Conservation (phyloP, 2,329 filamentous ascomycete species). For the Scolecobasidium constrictum region DNA sequence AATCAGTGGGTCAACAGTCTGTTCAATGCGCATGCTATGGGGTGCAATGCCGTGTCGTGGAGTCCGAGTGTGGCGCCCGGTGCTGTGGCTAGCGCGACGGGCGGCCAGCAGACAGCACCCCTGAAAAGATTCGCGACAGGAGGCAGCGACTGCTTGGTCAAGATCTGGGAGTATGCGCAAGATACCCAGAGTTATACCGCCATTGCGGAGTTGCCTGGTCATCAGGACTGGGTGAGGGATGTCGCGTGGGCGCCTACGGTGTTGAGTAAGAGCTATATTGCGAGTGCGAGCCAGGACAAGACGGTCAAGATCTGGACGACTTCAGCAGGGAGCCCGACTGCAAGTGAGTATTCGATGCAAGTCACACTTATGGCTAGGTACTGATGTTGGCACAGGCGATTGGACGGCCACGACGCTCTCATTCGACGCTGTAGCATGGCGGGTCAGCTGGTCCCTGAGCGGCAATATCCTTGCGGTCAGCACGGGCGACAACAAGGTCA, state of each 20-base stretch:
- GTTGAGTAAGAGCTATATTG: conserved; percentile 92
- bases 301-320: conserved; percentile 93
- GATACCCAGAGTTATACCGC: conserved; percentile 23
- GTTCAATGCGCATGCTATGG: conserved; percentile 84
- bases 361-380: not conserved
- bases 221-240: conserved; percentile 94
- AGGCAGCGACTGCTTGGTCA: conserved; percentile 85
- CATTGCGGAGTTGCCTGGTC: conserved; percentile 60
- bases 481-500: conserved; percentile 92
- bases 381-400: conserved; percentile 36
- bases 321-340: conserved; percentile 18
- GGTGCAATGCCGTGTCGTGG: conserved; percentile 94
- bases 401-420: conserved; percentile 80
- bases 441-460: conserved; percentile 94
- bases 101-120: conserved; percentile 16
- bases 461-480: conserved; percentile 93
- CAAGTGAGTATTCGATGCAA: conserved; percentile 1
- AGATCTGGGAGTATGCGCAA: conserved; percentile 78
- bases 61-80: conserved; percentile 77
- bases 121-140: conserved; percentile 86
- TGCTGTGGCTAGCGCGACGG: conserved; percentile 60
- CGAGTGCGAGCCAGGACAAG: conserved; percentile 90
- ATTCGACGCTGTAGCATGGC: conserved; percentile 86
- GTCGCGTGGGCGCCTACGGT: conserved; percentile 96
- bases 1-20: conserved; percentile 83